A percentile compares a stretch with the other conserved stretches of the same genome.
Evolutionary conservation across 768 basidiomycete genomes (phyloP).

Genomic region (Phallus indusiatus): DNA sequence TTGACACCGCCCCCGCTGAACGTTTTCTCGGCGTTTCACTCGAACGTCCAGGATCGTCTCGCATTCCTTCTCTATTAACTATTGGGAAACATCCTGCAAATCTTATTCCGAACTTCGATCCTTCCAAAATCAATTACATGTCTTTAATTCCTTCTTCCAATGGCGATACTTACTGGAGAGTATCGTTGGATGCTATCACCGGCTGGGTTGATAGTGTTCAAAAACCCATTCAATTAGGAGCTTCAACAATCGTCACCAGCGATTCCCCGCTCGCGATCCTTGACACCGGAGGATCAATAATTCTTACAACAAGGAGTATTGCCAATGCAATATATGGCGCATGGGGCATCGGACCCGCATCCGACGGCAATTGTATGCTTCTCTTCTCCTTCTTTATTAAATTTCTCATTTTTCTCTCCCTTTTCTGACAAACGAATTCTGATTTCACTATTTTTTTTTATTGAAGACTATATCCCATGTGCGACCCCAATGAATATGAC

Average conservation of each 20-base stretch:
- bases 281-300: constrained; percentile 62
- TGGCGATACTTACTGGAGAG: constrained; percentile 54
- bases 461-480: constrained; percentile 66
- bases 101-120: constrained; percentile 31
- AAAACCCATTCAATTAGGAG: constrained; percentile 31
- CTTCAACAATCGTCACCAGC: constrained; percentile 20
- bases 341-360: constrained; percentile 46
- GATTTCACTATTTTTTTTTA: neutral
- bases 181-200: constrained; percentile 44
- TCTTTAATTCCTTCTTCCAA: constrained; percentile 28
- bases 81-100: constrained; percentile 56
- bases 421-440: neutral
- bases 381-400: neutral
- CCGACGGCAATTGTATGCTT: constrained; percentile 56
- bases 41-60: constrained; percentile 52
- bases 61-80: constrained; percentile 50
- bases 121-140: constrained; percentile 41
- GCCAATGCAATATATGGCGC: constrained; percentile 77
- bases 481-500: constrained; percentile 61
- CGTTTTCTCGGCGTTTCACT: constrained; percentile 64
- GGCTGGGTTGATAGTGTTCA: constrained; percentile 44
- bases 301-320: constrained; percentile 48
- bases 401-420: constrained; percentile 7
- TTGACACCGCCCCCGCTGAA: constrained; percentile 38
- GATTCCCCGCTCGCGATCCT: constrained; percentile 55